phyloP scores from a whole-genome alignment of 441 rosid species.

The Eutrema salsugineum region DNA sequence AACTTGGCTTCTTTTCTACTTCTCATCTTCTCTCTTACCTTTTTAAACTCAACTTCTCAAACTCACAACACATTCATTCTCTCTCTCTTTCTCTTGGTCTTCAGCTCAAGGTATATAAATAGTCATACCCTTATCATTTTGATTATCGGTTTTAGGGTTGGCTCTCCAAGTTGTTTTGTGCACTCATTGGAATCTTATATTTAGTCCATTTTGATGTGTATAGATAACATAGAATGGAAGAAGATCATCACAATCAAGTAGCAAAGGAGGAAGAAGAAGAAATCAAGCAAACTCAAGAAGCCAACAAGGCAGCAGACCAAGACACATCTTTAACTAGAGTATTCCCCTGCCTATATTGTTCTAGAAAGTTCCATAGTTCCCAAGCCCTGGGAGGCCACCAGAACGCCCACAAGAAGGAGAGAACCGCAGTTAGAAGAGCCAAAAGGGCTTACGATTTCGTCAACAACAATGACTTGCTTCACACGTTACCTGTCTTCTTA shows the following conservation, averaged over 20 bases:
- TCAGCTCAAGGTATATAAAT: slow-evolving; percentile 6
- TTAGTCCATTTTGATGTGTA: background rate
- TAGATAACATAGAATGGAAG: background rate
- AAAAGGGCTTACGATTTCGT: slow-evolving; percentile 46
- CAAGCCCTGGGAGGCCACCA: slow-evolving; percentile 78
- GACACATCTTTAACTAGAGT: slow-evolving; percentile 47
- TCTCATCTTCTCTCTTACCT: slow-evolving; percentile 9
- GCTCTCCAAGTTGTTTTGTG: background rate
- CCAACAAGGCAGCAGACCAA: slow-evolving; percentile 25
- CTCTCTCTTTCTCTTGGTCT: background rate
- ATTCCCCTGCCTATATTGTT: slow-evolving; percentile 57
- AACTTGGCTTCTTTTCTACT: slow-evolving; percentile 30
- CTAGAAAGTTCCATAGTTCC: slow-evolving; percentile 61
- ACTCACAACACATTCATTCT: background rate
- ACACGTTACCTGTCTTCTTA: slow-evolving; percentile 30
- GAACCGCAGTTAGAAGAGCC: slow-evolving; percentile 68
- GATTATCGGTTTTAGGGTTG: background rate
- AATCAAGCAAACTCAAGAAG: slow-evolving; percentile 26
- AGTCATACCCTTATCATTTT: background rate
- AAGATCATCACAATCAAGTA: slow-evolving; percentile 9
- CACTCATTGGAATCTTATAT: background rate
- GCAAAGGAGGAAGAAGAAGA: slow-evolving; percentile 38
- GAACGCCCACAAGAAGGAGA: slow-evolving; percentile 70
- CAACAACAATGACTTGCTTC: slow-evolving; percentile 30
- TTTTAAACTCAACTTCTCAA: slow-evolving; percentile 8